phyloP scores from a whole-genome alignment of 2,329 filamentous ascomycete genomes.

The Fusarium foetens region DNA sequence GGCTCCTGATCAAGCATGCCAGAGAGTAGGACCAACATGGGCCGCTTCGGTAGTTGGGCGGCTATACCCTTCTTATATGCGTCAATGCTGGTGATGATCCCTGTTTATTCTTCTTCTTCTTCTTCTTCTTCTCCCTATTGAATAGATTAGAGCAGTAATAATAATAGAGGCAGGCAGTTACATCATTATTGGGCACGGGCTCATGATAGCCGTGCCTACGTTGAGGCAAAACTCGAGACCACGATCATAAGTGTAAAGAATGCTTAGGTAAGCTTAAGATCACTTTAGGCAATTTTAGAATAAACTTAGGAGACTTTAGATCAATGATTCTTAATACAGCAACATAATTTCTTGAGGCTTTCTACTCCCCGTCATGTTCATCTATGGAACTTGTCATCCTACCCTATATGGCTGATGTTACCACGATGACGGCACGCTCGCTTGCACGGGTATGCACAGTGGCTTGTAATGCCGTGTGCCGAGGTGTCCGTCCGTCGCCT shows the following conservation, averaged over 20 bases:
- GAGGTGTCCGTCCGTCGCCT: conserved; percentile 1
- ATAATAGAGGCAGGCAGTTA: background rate
- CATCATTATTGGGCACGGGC: background rate
- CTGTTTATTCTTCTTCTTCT: background rate
- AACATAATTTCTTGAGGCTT: rapidly evolving
- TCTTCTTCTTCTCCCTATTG: background rate
- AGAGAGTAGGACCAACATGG: no score
- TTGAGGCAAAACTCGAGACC: background rate
- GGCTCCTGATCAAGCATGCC: no score
- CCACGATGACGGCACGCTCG: background rate
- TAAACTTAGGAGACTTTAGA: background rate
- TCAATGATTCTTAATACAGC: no score
- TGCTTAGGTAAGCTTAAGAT: background rate
- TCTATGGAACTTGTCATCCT: background rate
- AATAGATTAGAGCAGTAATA: background rate
- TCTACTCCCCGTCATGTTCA: background rate
- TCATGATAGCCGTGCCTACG: background rate
- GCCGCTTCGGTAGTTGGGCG: no score
- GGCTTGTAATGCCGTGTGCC: conserved; percentile 3
- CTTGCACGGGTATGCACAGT: conserved; percentile 10
- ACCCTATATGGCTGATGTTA: conserved; percentile 1
- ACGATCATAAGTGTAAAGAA: background rate
- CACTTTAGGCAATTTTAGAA: background rate
- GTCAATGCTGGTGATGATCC: no score
- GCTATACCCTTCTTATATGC: no score